These are phyloP conservation scores for Arthrobotrys sphaeroides DNA, from an alignment of 2,329 filamentous ascomycete species.

Conservation along the genomic window DNA sequence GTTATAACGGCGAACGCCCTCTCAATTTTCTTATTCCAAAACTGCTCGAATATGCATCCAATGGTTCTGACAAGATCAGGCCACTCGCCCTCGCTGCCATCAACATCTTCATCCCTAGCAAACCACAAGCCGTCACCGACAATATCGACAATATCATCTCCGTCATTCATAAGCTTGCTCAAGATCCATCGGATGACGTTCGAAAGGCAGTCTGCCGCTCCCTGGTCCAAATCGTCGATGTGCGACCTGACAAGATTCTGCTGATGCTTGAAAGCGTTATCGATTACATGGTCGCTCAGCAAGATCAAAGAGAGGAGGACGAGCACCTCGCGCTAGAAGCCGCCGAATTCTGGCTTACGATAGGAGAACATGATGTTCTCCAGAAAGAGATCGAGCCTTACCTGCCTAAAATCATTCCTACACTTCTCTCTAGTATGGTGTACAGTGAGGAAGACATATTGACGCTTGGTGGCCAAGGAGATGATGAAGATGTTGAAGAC, in stretches of 20 bases:
- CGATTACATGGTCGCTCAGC: slow-evolving; percentile 90
- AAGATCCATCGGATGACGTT: slow-evolving; percentile 81
- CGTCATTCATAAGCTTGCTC: slow-evolving; percentile 81
- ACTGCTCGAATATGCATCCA: slow-evolving; percentile 85
- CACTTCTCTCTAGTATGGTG: slow-evolving; percentile 92
- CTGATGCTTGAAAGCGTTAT: slow-evolving; percentile 89
- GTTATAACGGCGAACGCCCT: slow-evolving; percentile 87
- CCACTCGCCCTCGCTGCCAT: slow-evolving; percentile 82
- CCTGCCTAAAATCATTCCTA: slow-evolving; percentile 84
- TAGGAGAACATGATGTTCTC: slow-evolving; percentile 85
- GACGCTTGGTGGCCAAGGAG: slow-evolving; percentile 80
- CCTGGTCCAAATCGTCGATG: slow-evolving; percentile 90
- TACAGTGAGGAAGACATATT: slow-evolving; percentile 94
- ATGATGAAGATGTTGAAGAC: slow-evolving; percentile 92
- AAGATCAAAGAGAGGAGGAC: slow-evolving; percentile 82
- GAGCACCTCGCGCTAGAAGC: slow-evolving; percentile 92
- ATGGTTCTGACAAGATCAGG: slow-evolving; percentile 78
- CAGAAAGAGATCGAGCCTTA: slow-evolving; percentile 80
- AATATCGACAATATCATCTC: slow-evolving; percentile 83
- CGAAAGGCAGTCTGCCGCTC: slow-evolving; percentile 91
- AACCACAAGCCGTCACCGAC: slow-evolving; percentile 81
- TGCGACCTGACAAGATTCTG: slow-evolving; percentile 85
- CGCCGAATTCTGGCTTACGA: slow-evolving; percentile 95
- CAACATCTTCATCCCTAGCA: slow-evolving; percentile 89
- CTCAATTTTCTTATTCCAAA: slow-evolving; percentile 89